These are phyloP conservation scores for Botrytis deweyae DNA, from an alignment of 2,329 filamentous ascomycete species.

Conservation along the genomic window DNA sequence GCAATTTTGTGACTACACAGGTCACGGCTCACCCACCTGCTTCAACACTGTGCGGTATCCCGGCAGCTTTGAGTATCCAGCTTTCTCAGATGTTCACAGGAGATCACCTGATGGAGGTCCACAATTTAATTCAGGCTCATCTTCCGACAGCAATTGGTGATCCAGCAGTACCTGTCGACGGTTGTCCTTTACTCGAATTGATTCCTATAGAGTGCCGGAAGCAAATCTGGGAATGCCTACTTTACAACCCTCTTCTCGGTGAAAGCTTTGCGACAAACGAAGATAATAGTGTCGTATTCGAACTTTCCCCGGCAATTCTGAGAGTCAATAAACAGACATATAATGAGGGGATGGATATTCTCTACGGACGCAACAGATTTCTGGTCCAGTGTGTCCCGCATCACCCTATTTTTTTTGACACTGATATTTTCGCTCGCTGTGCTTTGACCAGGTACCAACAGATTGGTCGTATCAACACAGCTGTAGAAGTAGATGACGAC, in stretches of 20 bases:
- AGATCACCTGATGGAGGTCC: neutral
- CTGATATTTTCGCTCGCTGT: too few relatives aligned
- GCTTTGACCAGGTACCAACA: neutral
- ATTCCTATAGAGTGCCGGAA: neutral
- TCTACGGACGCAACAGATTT: neutral
- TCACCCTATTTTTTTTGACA: fast-evolving
- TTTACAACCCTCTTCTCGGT: neutral
- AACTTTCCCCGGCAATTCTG: neutral
- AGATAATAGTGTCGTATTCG: neutral
- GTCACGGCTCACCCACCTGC: too few relatives aligned
- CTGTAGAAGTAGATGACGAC: neutral
- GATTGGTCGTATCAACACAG: fast-evolving
- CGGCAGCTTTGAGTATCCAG: neutral
- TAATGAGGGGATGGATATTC: neutral
- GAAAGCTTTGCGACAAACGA: neutral
- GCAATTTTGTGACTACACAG: neutral
- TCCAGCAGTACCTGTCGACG: neutral
- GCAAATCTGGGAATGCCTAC: neutral
- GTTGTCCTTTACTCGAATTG: neutral
- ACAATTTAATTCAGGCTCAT: neutral
- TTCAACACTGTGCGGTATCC: neutral
- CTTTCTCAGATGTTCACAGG: neutral
- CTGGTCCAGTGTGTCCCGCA: neutral
- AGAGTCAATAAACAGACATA: neutral
- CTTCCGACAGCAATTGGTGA: neutral